Conservation (phyloP, 768 basidiomycete genomes). For the Hydnomerulius pinastri region DNA sequence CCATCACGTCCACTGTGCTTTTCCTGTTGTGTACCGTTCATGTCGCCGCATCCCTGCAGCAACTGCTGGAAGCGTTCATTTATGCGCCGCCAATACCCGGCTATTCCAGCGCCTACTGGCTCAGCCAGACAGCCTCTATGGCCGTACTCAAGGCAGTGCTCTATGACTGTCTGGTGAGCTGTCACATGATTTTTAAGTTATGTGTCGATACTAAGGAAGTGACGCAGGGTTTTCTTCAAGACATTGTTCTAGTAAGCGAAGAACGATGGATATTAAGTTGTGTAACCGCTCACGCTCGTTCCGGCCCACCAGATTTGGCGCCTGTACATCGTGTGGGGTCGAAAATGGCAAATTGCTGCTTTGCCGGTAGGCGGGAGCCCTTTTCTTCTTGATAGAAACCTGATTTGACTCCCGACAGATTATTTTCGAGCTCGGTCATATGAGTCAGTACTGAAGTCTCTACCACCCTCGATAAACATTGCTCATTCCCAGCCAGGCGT, state of each 20-base stretch:
- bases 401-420: too few species aligned
- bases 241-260: neutral
- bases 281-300: too few species aligned
- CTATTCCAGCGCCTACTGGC: neutral
- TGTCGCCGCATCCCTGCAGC: neutral
- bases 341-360: slow-evolving; percentile 9
- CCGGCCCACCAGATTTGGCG: slow-evolving; percentile 10
- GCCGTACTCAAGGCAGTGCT: neutral
- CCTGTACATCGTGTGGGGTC: slow-evolving; percentile 11
- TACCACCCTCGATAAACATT: too few species aligned
- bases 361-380: slow-evolving; percentile 10
- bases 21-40: neutral
- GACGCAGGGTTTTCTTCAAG: neutral
- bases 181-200: too few species aligned
- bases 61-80: neutral
- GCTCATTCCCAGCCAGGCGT: too few species aligned
- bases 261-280: too few species aligned
- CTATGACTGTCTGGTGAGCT: neutral
- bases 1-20: too few species aligned
- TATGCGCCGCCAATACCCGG: neutral
- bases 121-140: neutral
- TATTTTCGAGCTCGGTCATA: slow-evolving; percentile 6
- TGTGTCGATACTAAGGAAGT: too few species aligned
- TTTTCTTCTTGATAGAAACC: too few species aligned
- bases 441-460: too few species aligned